phyloP scores from a whole-genome alignment of 2,329 filamentous ascomycete genomes.

The Pseudohalonectria lignicola region DNA sequence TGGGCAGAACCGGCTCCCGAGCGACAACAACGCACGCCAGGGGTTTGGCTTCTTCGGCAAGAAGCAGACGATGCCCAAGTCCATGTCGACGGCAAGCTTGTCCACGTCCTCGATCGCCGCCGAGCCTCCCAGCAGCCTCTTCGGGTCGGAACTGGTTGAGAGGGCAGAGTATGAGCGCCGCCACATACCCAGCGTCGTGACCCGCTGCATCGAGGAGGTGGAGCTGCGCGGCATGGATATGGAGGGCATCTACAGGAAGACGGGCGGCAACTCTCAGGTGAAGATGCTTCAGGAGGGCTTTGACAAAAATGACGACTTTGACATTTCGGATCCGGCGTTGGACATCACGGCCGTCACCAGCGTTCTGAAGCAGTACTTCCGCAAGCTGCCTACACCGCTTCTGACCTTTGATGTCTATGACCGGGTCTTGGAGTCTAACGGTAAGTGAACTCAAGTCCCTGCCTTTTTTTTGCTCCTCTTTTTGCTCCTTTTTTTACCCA shows the following conservation, averaged over 20 bases:
- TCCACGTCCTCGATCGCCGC: slow-evolving; percentile 21
- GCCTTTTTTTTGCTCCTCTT: background rate
- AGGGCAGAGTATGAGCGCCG: slow-evolving; percentile 81
- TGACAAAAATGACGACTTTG: slow-evolving; percentile 73
- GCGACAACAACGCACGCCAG: slow-evolving; percentile 30
- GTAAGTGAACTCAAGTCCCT: slow-evolving; percentile 32
- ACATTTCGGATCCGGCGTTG: slow-evolving; percentile 85
- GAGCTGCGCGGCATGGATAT: slow-evolving; percentile 94
- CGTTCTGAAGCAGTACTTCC: slow-evolving; percentile 94
- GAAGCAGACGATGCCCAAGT: slow-evolving; percentile 43
- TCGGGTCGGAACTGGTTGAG: slow-evolving; percentile 80
- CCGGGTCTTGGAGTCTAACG: slow-evolving; percentile 67
- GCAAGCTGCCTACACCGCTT: slow-evolving; percentile 78
- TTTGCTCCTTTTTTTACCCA: slow-evolving; percentile 10
- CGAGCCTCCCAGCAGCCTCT: slow-evolving; percentile 53
- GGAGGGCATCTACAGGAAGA: slow-evolving; percentile 97
- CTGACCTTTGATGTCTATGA: slow-evolving; percentile 93
- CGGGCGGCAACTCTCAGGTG: slow-evolving; percentile 82
- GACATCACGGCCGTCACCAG: slow-evolving; percentile 96
- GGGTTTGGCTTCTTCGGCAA: slow-evolving; percentile 64
- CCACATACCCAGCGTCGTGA: slow-evolving; percentile 83
- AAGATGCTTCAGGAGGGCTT: slow-evolving; percentile 87
- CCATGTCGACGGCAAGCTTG: slow-evolving; percentile 30
- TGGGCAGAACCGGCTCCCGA: slow-evolving; percentile 12
- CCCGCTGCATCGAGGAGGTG: slow-evolving; percentile 91